phyloP scores from a whole-genome alignment of 495 filamentous ascomycete genomes.

The Tuber indicum region DNA sequence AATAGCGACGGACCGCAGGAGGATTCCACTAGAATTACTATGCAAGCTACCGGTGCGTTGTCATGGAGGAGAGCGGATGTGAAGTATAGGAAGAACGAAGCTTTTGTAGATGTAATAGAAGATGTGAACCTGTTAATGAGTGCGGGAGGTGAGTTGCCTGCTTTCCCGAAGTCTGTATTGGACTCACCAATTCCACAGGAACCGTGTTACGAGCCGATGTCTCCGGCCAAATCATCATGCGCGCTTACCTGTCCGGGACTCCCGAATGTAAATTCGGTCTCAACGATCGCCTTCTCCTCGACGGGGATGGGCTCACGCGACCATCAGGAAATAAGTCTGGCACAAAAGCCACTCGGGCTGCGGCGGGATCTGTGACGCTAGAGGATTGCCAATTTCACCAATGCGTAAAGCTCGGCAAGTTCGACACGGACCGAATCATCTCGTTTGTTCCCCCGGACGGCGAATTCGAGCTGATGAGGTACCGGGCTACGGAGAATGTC shows the following conservation, averaged over 20 bases:
- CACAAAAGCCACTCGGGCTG: slow-evolving; percentile 85
- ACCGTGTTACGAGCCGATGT: slow-evolving; percentile 95
- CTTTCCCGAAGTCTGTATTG: not conserved
- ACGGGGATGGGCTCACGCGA: slow-evolving; percentile 63
- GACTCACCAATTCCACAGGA: slow-evolving; percentile 50
- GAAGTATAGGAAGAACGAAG: slow-evolving; percentile 99
- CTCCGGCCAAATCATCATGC: slow-evolving; percentile 97
- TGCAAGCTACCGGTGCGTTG: slow-evolving; percentile 95
- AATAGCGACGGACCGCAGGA: slow-evolving; percentile 46
- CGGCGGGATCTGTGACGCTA: slow-evolving; percentile 88
- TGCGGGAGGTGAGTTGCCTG: slow-evolving; percentile 45
- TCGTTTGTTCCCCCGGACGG: slow-evolving; percentile 96
- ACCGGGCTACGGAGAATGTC: slow-evolving; percentile 98
- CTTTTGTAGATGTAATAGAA: slow-evolving; percentile 98
- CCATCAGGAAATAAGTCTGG: slow-evolving; percentile 64
- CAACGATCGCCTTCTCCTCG: slow-evolving; percentile 89
- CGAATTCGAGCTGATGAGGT: slow-evolving; percentile 98
- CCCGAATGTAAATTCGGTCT: slow-evolving; percentile 99
- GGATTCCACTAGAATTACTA: slow-evolving; percentile 93
- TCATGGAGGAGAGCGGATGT: slow-evolving; percentile 96
- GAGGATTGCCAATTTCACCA: slow-evolving; percentile 99
- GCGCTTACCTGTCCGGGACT: slow-evolving; percentile 91
- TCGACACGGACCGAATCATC: slow-evolving; percentile 96
- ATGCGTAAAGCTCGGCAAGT: slow-evolving; percentile 95
- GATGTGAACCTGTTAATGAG: slow-evolving; percentile 99